Evolutionary conservation across 306 rosid genomes (phyloP).

Genomic region (Inga laurina): DNA sequence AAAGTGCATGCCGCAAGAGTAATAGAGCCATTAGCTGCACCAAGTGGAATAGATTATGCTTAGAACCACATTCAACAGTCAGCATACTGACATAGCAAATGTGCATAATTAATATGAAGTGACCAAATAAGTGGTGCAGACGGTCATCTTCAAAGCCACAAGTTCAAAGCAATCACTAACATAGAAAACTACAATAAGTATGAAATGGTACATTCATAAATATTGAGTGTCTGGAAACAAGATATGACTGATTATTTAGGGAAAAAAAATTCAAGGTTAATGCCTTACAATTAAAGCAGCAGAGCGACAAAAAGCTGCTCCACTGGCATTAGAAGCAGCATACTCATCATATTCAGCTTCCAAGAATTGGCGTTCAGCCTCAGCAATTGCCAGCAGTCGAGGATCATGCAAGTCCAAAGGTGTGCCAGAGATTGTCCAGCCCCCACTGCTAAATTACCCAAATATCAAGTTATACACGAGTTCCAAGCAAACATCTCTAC

Average conservation of each 20-base stretch:
- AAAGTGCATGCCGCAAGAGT: slow-evolving; percentile 74
- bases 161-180: not conserved
- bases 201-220: slow-evolving; percentile 21
- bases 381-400: slow-evolving; percentile 93
- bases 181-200: not conserved
- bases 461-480: slow-evolving; percentile 12
- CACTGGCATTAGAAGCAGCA: slow-evolving; percentile 80
- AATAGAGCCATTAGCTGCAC: slow-evolving; percentile 82
- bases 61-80: slow-evolving; percentile 6
- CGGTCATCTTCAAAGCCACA: not conserved
- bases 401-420: slow-evolving; percentile 97
- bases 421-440: slow-evolving; percentile 97
- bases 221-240: slow-evolving; percentile 15
- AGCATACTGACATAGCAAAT: not conserved
- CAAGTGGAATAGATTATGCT: slow-evolving; percentile 28
- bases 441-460: slow-evolving; percentile 60
- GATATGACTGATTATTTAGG: not conserved
- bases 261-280: not conserved
- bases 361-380: slow-evolving; percentile 87
- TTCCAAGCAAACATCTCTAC: slow-evolving; percentile 17
- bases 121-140: not conserved
- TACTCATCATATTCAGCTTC: slow-evolving; percentile 96
- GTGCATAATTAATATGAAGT: not conserved
- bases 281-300: slow-evolving; percentile 91
- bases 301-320: slow-evolving; percentile 96